phyloP scores from a whole-genome alignment of 179 eudicot species.

The Silene noctiflora region DNA sequence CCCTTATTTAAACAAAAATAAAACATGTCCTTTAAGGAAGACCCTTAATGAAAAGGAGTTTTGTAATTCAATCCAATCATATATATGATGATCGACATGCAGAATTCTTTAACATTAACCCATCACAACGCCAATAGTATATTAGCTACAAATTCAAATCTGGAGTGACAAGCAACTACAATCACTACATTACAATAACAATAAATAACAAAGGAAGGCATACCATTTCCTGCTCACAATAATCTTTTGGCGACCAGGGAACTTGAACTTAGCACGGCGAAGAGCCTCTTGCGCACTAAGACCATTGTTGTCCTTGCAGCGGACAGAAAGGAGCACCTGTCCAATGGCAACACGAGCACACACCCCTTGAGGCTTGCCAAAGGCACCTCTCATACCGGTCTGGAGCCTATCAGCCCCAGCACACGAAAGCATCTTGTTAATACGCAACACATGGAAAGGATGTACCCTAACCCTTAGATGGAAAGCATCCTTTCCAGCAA shows the following conservation, averaged over 20 bases:
- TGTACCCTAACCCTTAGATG: constrained; percentile 70
- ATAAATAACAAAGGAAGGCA: no score
- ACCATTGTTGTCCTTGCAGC: constrained; percentile 55
- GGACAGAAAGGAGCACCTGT: constrained; percentile 58
- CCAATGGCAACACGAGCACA: constrained; percentile 69
- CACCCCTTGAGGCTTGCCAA: constrained; percentile 56
- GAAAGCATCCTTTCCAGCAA: constrained; percentile 72
- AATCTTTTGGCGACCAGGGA: constrained; percentile 69
- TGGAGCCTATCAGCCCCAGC: constrained; percentile 74
- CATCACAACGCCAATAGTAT: no score
- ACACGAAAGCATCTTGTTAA: constrained; percentile 66
- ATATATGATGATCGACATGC: background rate
- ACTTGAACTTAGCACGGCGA: constrained; percentile 64
- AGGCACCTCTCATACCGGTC: constrained; percentile 67
- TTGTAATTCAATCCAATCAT: no score
- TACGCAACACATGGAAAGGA: constrained; percentile 63
- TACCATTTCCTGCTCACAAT: constrained; percentile 62
- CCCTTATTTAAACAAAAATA: background rate
- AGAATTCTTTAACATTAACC: no score
- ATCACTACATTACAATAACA: background rate
- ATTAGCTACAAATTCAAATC: no score
- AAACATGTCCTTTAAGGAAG: background rate
- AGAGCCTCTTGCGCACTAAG: constrained; percentile 61
- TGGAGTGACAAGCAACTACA: background rate
- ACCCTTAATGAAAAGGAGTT: background rate